Evolutionary conservation across 148 eudicot genomes (phyloP).

Genomic region (Silene latifolia): DNA sequence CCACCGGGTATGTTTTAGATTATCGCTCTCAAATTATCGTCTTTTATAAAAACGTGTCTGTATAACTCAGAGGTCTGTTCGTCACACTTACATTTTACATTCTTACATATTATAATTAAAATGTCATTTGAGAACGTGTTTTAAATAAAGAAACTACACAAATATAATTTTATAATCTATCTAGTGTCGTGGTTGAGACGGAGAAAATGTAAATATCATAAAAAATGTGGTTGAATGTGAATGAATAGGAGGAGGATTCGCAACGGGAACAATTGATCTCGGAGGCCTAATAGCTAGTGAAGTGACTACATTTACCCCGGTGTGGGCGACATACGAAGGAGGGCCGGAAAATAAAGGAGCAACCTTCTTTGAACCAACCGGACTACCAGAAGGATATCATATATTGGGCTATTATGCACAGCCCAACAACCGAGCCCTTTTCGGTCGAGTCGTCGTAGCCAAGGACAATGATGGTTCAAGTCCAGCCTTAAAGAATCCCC

Average conservation of each 20-base stretch:
- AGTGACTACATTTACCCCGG: constrained; percentile 28
- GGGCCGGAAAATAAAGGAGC: constrained; percentile 33
- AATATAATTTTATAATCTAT: no score
- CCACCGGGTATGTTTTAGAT: constrained; percentile 23
- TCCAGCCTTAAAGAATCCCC: constrained; percentile 27
- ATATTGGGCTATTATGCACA: constrained; percentile 36
- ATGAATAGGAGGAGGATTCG: constrained; percentile 34
- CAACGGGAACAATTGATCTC: constrained; percentile 33
- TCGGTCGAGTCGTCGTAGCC: constrained; percentile 33
- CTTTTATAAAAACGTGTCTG: background rate
- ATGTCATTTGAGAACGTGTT: no score
- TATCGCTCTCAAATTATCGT: background rate
- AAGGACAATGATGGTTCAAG: constrained; percentile 22
- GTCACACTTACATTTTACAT: no score
- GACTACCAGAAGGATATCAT: constrained; percentile 32
- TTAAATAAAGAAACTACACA: no score
- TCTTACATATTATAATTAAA: no score
- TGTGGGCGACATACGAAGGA: constrained; percentile 38
- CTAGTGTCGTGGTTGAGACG: no score
- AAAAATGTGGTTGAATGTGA: background rate
- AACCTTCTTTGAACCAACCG: constrained; percentile 34
- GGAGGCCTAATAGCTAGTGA: constrained; percentile 34
- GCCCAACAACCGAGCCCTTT: constrained; percentile 34
- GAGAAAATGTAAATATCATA: no score
- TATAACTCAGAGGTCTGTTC: background rate